These are phyloP conservation scores for Ceratocystis diversiconidia DNA, from an alignment of 2,329 filamentous ascomycete species.

Conservation along the genomic window DNA sequence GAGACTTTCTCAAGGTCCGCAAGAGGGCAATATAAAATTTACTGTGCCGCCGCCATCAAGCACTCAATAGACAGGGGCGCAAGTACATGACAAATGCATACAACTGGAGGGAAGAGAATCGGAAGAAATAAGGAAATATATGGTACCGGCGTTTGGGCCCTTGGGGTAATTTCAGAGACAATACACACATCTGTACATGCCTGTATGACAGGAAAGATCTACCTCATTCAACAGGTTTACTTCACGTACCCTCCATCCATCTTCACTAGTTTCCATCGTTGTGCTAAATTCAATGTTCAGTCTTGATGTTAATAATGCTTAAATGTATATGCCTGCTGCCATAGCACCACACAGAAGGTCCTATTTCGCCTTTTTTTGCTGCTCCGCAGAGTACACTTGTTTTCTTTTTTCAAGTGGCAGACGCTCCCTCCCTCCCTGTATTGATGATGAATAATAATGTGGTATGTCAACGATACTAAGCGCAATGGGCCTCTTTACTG, in stretches of 20 bases:
- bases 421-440: background rate
- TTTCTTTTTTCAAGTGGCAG: background rate
- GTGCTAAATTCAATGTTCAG: background rate
- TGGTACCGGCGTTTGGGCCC: background rate
- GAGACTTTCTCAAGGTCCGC: constrained; percentile 58
- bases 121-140: background rate
- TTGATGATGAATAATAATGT: background rate
- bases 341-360: background rate
- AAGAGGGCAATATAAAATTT: constrained; percentile 34
- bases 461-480: background rate
- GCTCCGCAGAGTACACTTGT: background rate
- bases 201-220: background rate
- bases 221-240: background rate
- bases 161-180: background rate
- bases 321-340: background rate
- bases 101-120: background rate
- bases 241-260: background rate
- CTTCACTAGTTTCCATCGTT: background rate
- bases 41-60: background rate
- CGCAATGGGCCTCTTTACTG: background rate
- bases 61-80: background rate
- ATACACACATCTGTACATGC: background rate
- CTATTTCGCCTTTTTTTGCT: background rate
- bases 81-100: background rate
- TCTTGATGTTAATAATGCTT: background rate